phyloP scores from a whole-genome alignment of 2,329 filamentous ascomycete genomes.

The Aspergillus quadrilineatus region DNA sequence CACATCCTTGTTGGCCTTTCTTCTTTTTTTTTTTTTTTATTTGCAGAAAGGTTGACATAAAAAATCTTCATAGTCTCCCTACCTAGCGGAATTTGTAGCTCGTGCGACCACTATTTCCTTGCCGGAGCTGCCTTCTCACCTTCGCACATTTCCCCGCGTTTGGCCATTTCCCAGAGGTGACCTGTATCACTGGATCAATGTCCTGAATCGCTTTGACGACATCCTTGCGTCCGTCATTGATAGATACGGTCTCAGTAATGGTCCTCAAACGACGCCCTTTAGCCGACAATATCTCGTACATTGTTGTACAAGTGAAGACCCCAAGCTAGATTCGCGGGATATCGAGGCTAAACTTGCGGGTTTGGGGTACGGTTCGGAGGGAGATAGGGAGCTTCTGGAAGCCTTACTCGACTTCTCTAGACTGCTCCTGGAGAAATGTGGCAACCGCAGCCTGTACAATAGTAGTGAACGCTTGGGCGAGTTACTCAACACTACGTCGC shows the following conservation, averaged over 20 bases:
- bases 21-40: too few relatives aligned
- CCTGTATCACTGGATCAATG: slow-evolving; percentile 95
- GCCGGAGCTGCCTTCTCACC: slow-evolving; percentile 71
- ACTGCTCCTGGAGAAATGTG: slow-evolving; percentile 88
- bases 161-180: slow-evolving; percentile 97
- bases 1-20: slow-evolving; percentile 6
- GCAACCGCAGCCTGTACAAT: slow-evolving; percentile 92
- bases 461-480: slow-evolving; percentile 89
- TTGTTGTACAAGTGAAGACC: slow-evolving; percentile 59
- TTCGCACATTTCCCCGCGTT: slow-evolving; percentile 76
- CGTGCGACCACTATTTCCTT: slow-evolving; percentile 63
- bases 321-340: slow-evolving; percentile 54
- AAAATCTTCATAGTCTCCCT: slow-evolving; percentile 67
- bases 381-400: slow-evolving; percentile 77
- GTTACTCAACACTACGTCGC: slow-evolving; percentile 81
- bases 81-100: slow-evolving; percentile 77
- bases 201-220: slow-evolving; percentile 89
- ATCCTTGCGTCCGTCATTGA: slow-evolving; percentile 79
- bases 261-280: slow-evolving; percentile 78
- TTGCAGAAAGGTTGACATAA: slow-evolving; percentile 16
- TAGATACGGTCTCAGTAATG: slow-evolving; percentile 75
- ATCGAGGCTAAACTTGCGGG: slow-evolving; percentile 55
- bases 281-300: slow-evolving; percentile 41
- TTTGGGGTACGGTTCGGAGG: slow-evolving; percentile 68
- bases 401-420: slow-evolving; percentile 80